These are phyloP conservation scores for Mycena citricolor DNA, from an alignment of 1,284 basidiomycete species.

Conservation along the genomic window DNA sequence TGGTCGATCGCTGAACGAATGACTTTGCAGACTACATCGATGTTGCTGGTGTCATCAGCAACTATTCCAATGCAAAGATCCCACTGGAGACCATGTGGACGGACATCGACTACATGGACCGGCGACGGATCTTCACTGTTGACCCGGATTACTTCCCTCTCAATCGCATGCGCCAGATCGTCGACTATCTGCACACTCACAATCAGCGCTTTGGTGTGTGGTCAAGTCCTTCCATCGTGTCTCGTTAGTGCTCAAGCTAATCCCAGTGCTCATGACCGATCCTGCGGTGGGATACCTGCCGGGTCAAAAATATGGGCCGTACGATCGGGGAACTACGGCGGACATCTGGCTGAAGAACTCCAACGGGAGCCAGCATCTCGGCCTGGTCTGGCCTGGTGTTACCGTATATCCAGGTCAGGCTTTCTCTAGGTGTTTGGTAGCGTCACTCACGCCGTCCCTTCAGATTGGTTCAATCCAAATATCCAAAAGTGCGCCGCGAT, in stretches of 20 bases:
- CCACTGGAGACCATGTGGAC: slow-evolving; percentile 79
- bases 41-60: slow-evolving; percentile 58
- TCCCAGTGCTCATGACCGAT: slow-evolving; percentile 69
- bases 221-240: not conserved
- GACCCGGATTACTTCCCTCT: slow-evolving; percentile 70
- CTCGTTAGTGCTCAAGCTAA: not conserved
- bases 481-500: slow-evolving; percentile 42
- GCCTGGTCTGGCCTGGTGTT: slow-evolving; percentile 73
- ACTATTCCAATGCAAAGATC: slow-evolving; percentile 58
- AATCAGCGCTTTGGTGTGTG: slow-evolving; percentile 57
- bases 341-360: slow-evolving; percentile 65
- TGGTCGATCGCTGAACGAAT: not conserved
- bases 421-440: not conserved
- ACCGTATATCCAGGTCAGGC: slow-evolving; percentile 58
- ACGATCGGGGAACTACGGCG: slow-evolving; percentile 50
- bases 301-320: slow-evolving; percentile 51
- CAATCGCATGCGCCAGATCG: slow-evolving; percentile 61
- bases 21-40: slow-evolving; percentile 51
- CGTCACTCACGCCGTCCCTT: slow-evolving; percentile 1
- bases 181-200: slow-evolving; percentile 56
- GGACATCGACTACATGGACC: slow-evolving; percentile 77
- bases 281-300: slow-evolving; percentile 63
- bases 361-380: slow-evolving; percentile 60
- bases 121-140: slow-evolving; percentile 65
- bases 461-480: slow-evolving; percentile 68